Conservation (phyloP, 192 early-diverging fungal species). For the Podila verticillata region DNA sequence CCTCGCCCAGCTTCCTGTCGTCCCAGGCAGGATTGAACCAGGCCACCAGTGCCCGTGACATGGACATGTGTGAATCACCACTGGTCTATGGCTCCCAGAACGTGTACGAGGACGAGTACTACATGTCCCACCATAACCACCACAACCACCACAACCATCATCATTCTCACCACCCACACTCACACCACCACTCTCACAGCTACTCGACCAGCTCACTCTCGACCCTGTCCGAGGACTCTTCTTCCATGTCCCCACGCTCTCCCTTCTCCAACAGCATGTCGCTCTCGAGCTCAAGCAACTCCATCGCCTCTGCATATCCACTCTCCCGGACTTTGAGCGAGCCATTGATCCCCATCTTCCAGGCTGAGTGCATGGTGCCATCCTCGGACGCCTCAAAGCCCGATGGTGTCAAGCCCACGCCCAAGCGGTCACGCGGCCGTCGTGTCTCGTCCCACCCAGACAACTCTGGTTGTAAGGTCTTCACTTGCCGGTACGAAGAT, state of each 20-base stretch:
- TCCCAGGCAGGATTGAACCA: slow-evolving; percentile 9
- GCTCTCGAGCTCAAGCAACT: slow-evolving; percentile 18
- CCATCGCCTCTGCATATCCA: slow-evolving; percentile 13
- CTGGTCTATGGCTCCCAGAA: slow-evolving; percentile 30
- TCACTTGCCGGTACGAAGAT: slow-evolving; percentile 59
- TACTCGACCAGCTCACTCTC: slow-evolving; percentile 43
- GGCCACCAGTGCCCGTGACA: not conserved
- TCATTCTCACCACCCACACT: not conserved
- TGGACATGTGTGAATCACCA: slow-evolving; percentile 32
- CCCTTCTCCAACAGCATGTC: slow-evolving; percentile 16
- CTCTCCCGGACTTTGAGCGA: slow-evolving; percentile 35
- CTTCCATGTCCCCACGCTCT: slow-evolving; percentile 39
- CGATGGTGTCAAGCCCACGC: slow-evolving; percentile 14
- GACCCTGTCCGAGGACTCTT: slow-evolving; percentile 15
- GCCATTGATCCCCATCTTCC: slow-evolving; percentile 13
- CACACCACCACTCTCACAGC: slow-evolving; percentile 32
- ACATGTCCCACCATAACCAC: slow-evolving; percentile 6
- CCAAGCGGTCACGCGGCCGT: slow-evolving; percentile 60
- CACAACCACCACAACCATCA: not conserved
- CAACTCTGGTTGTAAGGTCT: slow-evolving; percentile 62
- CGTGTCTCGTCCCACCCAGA: slow-evolving; percentile 55
- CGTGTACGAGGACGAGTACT: slow-evolving; percentile 20
- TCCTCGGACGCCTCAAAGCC: not conserved
- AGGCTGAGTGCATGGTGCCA: slow-evolving; percentile 13
- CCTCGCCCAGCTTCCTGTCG: slow-evolving; percentile 4